Evolutionary conservation across 2,329 filamentous ascomycete species (phyloP).

Genomic region (Botrytis sinoallii): DNA sequence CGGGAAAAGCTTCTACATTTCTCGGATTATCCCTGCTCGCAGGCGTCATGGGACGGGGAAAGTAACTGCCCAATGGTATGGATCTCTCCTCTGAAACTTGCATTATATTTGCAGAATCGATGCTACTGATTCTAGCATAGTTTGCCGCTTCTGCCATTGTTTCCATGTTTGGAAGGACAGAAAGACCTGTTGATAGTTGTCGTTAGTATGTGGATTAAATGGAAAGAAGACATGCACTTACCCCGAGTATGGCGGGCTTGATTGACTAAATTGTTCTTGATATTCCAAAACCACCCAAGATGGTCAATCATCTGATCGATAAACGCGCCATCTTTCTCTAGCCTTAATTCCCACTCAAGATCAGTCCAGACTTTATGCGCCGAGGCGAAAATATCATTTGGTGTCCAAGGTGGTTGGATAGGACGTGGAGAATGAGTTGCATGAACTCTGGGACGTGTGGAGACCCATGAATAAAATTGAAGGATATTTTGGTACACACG

Average conservation of each 20-base stretch:
- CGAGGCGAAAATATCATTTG: background rate
- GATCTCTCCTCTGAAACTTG: background rate
- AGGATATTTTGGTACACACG: background rate
- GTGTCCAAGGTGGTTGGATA: too few species aligned
- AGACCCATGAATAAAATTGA: background rate
- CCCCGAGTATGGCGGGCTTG: background rate
- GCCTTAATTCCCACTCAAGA: conserved; percentile 4
- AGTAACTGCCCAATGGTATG: background rate
- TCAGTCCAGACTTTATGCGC: background rate
- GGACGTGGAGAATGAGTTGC: too few species aligned
- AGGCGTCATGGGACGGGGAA: background rate
- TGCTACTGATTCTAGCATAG: background rate
- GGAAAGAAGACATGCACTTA: background rate
- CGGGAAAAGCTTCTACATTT: background rate
- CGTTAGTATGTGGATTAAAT: background rate
- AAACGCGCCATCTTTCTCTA: background rate
- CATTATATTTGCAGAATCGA: background rate
- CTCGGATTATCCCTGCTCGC: background rate
- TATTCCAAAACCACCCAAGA: conserved; percentile 7
- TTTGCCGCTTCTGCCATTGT: background rate
- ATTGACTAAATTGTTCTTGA: background rate
- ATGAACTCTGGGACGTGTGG: background rate
- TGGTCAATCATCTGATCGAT: background rate
- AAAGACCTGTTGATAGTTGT: background rate
- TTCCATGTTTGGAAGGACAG: background rate